Evolutionary conservation across 2,329 filamentous ascomycete genomes (phyloP), one percentile per base, ranked within the genome.

Genomic region (Colletotrichum sidae): DNA sequence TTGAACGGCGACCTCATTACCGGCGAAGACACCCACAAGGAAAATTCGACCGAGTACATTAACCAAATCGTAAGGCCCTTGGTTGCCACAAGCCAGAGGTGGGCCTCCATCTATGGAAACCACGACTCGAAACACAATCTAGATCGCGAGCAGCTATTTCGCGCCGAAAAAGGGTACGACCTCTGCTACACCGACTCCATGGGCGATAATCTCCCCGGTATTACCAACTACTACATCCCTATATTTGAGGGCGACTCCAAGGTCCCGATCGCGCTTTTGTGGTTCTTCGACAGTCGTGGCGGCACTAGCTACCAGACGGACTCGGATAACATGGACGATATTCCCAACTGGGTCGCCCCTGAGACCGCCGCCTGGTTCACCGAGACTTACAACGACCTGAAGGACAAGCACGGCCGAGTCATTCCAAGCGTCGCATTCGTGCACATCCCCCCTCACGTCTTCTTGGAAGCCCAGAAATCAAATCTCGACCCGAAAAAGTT

Each of bases 1-100:
- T 74, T 90, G 8, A 90, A 89, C 65, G 88, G 88, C 45, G 88
- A 90, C 69, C 77, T 90, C 3, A 85, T 89, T 60, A 88, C 87
- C 0, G 87, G 88, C 39, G 86, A 90, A 61, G 84, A 85, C 66
- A 81, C 81, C 5, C 81, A 77, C 67, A 64, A 76, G 15, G 71
- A 78, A 1, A 87, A 87, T 68, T 79, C 80, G 52, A 84, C 80
- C 1, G 64, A 72, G n/a, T 86, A 86, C 53, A 49, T 88, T 9
- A 81, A 87, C 66, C 71, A 79, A 51, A 80, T 87, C 34, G 82
- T 86, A 1, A 71, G 68, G 3, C 84, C 83, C 0, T 70, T 89
- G 0, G 74, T 86, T 1, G 56, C 79, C 1, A 77, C 78, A 11
- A 75, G 76, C 10, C 67, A 86, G 1, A 77, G 77, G 1, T 89